Evolutionary conservation across 441 rosid species (phyloP).

Genomic region (Viola pubescens): DNA sequence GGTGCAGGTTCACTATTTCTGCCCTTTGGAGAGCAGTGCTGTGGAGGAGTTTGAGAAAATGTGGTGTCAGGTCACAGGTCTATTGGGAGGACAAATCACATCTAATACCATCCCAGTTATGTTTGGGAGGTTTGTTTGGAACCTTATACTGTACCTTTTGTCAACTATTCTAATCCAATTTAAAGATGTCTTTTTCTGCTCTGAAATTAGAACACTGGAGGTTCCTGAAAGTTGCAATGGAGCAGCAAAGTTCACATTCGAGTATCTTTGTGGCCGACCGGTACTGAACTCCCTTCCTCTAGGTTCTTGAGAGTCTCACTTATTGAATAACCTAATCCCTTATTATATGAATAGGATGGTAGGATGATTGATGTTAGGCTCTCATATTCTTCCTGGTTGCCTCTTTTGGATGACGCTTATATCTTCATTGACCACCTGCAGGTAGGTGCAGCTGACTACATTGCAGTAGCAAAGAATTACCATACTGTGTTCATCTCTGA

Average conservation of each 20-base stretch:
- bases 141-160: background rate
- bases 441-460: constrained; percentile 95
- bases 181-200: constrained; percentile 8
- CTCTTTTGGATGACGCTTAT: background rate
- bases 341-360: constrained; percentile 1
- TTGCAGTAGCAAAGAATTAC: constrained; percentile 68
- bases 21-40: constrained; percentile 51
- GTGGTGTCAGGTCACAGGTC: constrained; percentile 58
- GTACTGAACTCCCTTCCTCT: constrained; percentile 25
- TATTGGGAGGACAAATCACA: constrained; percentile 50
- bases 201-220: constrained; percentile 51
- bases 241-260: constrained; percentile 66
- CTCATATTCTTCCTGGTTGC: background rate
- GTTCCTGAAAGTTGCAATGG: constrained; percentile 81
- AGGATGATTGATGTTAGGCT: background rate
- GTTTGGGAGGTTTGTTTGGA: constrained; percentile 74
- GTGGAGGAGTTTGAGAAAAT: constrained; percentile 46
- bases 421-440: constrained; percentile 17
- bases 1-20: constrained; percentile 64
- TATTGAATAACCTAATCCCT: background rate
- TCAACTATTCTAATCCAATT: constrained; percentile 1
- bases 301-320: background rate
- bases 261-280: constrained; percentile 77
- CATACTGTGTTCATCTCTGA: constrained; percentile 75
- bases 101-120: constrained; percentile 60